Conservation (phyloP, 768 basidiomycete species). For the Glaciozyma martinii region DNA sequence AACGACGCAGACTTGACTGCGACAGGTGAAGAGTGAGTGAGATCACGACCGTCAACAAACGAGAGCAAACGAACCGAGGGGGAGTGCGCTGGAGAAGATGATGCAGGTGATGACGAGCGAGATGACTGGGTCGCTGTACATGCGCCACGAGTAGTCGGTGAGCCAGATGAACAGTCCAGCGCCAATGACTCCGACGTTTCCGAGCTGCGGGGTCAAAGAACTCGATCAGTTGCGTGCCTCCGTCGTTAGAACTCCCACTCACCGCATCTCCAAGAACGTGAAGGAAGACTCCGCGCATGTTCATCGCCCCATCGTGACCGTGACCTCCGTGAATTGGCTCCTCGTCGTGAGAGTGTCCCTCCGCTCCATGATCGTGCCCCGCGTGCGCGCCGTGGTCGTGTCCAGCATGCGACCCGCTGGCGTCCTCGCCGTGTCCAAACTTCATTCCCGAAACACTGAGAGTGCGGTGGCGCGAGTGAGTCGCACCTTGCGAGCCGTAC, state of each 20-base stretch:
- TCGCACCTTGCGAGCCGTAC: conserved; percentile 12
- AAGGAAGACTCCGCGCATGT: conserved; percentile 89
- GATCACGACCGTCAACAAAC: neutral
- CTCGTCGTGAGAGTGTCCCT: conserved; percentile 25
- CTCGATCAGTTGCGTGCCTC: neutral
- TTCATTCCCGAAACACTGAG: neutral
- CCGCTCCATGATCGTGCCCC: conserved; percentile 14
- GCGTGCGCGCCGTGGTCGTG: conserved; percentile 1
- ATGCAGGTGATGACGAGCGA: conserved; percentile 89
- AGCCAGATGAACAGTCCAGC: conserved; percentile 93
- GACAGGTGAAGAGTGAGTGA: conserved; percentile 12
- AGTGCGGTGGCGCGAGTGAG: neutral
- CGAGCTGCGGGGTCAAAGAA: conserved; percentile 47
- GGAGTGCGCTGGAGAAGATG: conserved; percentile 90
- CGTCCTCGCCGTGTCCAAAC: neutral
- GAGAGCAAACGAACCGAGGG: conserved; percentile 47
- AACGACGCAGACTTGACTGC: conserved; percentile 70
- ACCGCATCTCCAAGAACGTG: conserved; percentile 91
- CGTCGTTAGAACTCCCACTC: conserved; percentile 20
- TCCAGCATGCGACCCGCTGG: conserved; percentile 1
- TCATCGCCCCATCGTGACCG: conserved; percentile 64
- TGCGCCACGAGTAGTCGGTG: conserved; percentile 71
- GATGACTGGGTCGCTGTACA: conserved; percentile 87
- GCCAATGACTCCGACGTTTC: conserved; percentile 94
- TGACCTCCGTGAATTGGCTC: conserved; percentile 35